Evolutionary conservation across 495 filamentous ascomycete species (phyloP), one percentile per base, ranked within the genome.

Genomic region (Cercophora sp.): DNA sequence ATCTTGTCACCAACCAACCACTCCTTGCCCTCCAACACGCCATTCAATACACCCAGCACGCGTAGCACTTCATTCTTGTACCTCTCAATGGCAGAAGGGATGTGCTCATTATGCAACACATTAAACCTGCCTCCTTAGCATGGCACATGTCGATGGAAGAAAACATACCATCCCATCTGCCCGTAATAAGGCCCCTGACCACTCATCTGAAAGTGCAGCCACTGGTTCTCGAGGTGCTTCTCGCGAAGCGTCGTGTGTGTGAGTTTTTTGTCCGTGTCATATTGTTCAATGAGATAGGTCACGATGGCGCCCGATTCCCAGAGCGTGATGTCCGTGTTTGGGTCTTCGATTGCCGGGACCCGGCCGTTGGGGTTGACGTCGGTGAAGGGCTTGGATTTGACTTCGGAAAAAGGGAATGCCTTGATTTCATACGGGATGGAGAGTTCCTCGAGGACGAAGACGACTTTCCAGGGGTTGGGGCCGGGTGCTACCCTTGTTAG

Each of bases 281-380:
- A 91, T n/a, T 70, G 77, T 16, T 86, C 83, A 36, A 87, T 60
- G 15, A 90, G 70, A 61, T 91, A 91, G 52, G 84, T 71, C 56
- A 88, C 52, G 65, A 88, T 88, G 13, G 87, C 87, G 48, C 85
- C 86, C 4, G 81, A 85, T 59, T 89, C 86, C 83, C 84, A 89
- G 10, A 90, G 59, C 0, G 70, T 82, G 55, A 85, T 67, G 51
- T 70, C 76, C 0, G 79, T 85, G 70, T 91, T 89, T 19, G 80
- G 77, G 62, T 89, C 86, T 41, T 85, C 64, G 49, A 89, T 81
- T 39, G 69, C 48, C 0, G 79, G 85, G 9, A 85, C 44, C 1
- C 88, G 85, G 44, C 86, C 87, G 67, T 91, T 90, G 55, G 85
- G 85, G 64, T 88, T 90, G 71, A 86, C 56, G 10, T 69, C 68